phyloP scores from a whole-genome alignment of 352 stramenopile species.

The Thraustotheca clavata region DNA sequence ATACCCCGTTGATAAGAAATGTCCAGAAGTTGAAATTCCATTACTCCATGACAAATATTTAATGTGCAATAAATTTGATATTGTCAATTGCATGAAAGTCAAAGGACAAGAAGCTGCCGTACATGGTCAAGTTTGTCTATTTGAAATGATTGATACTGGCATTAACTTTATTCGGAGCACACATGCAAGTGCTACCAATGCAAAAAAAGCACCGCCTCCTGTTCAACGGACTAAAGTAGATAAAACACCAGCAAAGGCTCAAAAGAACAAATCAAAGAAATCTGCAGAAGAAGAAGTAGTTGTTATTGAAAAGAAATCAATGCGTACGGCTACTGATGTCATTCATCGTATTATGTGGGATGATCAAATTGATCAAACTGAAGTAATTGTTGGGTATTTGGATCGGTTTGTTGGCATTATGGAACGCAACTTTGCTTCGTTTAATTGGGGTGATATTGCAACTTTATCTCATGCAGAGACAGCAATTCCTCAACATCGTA shows the following conservation, averaged over 20 bases:
- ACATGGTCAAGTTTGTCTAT: conserved; percentile 16
- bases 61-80: neutral
- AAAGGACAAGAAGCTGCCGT: neutral
- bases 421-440: conserved; percentile 22
- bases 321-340: conserved; percentile 25
- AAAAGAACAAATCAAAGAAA: neutral
- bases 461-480: conserved; percentile 12
- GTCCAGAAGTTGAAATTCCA: neutral
- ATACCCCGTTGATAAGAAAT: conserved; percentile 13
- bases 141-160: conserved; percentile 15
- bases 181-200: neutral
- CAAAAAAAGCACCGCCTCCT: neutral
- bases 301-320: conserved; percentile 13
- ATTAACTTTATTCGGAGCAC: neutral
- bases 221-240: neutral
- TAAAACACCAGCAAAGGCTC: neutral
- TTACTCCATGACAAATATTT: conserved; percentile 5
- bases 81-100: neutral
- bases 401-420: conserved; percentile 25
- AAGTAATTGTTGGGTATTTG: conserved; percentile 24
- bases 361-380: neutral
- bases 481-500: conserved; percentile 20
- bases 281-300: too few species aligned
- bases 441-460: conserved; percentile 21
- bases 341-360: conserved; percentile 25